A percentile compares a stretch with the other conserved stretches of the same genome.
These are phyloP conservation scores for Penicillium sp. DNA, from an alignment of 2,329 filamentous ascomycete genomes.

Conservation along the genomic window DNA sequence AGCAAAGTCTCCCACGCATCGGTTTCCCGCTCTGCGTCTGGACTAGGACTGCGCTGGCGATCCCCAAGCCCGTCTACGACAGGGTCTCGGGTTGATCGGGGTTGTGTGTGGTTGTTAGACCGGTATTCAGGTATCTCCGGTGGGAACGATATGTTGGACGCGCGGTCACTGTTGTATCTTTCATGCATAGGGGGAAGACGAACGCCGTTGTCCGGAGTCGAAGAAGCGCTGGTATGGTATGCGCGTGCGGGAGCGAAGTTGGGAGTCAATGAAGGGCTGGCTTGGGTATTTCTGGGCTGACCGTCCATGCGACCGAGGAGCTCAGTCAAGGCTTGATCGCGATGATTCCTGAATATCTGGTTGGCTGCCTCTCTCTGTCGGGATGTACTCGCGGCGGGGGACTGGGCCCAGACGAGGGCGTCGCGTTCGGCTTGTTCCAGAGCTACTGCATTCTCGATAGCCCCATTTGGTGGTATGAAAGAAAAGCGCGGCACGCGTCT, in stretches of 20 bases:
- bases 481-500: slow-evolving; percentile 4
- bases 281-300: slow-evolving; percentile 1
- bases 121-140: slow-evolving; percentile 3
- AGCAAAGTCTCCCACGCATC: slow-evolving; percentile 77
- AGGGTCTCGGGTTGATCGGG: slow-evolving; percentile 22
- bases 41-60: slow-evolving; percentile 77
- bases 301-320: slow-evolving; percentile 25
- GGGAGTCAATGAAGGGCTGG: slow-evolving; percentile 37
- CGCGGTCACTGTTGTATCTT: slow-evolving; percentile 23
- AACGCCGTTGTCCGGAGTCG: slow-evolving; percentile 22
- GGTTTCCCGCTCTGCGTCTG: slow-evolving; percentile 53
- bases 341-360: slow-evolving; percentile 16
- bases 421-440: slow-evolving; percentile 35
- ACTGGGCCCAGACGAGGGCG: slow-evolving; percentile 16
- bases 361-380: slow-evolving; percentile 6
- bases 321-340: slow-evolving; percentile 35
- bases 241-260: slow-evolving; percentile 47
- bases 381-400: slow-evolving; percentile 5
- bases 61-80: slow-evolving; percentile 75
- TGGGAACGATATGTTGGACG: slow-evolving; percentile 32
- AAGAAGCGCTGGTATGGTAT: slow-evolving; percentile 29
- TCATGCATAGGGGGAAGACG: slow-evolving; percentile 29
- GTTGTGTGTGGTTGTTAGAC: slow-evolving; percentile 25
- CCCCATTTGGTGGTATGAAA: slow-evolving; percentile 14
- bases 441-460: slow-evolving; percentile 33